Evolutionary conservation across 371 early-diverging fungal species (phyloP).

Genomic region (Smittium culicis): DNA sequence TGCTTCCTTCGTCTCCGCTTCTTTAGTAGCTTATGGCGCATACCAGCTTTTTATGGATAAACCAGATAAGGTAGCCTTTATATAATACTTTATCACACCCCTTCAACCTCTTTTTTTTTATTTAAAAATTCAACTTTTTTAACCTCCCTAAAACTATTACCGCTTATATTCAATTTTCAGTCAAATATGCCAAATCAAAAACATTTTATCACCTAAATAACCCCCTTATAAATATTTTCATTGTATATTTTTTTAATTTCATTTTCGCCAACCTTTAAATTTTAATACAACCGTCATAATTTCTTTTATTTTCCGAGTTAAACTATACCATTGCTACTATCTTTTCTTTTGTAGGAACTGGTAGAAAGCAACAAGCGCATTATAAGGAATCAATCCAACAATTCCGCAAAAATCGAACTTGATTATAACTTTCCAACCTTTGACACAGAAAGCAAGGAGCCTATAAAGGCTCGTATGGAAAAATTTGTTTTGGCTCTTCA

Average conservation of each 20-base stretch:
- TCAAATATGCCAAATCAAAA: too few species aligned
- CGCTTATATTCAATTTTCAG: too few species aligned
- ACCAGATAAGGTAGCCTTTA: not conserved
- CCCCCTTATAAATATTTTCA: too few species aligned
- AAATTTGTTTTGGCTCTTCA: slow-evolving; percentile 60
- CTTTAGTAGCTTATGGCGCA: not conserved
- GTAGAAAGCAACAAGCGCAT: not conserved
- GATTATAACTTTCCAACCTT: not conserved
- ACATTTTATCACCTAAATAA: too few species aligned
- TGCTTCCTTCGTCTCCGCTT: not conserved
- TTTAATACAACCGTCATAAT: too few species aligned
- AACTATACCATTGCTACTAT: not conserved
- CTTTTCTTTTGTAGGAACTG: not conserved
- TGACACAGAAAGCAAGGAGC: slow-evolving; percentile 12
- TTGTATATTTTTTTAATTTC: too few species aligned
- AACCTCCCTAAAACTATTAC: too few species aligned
- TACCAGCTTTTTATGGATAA: not conserved
- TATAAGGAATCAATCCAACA: not conserved
- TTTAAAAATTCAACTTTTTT: too few species aligned
- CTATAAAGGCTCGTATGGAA: slow-evolving; percentile 77
- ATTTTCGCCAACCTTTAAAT: too few species aligned
- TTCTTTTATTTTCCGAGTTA: not conserved
- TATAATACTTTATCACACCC: too few species aligned
- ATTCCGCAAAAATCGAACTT: not conserved
- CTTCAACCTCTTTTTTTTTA: too few species aligned